Percentiles rank a stretch among this genome's conserved stretches.
phyloP scores from a whole-genome alignment of 75 land plant species.

The Picea sitchensis region DNA sequence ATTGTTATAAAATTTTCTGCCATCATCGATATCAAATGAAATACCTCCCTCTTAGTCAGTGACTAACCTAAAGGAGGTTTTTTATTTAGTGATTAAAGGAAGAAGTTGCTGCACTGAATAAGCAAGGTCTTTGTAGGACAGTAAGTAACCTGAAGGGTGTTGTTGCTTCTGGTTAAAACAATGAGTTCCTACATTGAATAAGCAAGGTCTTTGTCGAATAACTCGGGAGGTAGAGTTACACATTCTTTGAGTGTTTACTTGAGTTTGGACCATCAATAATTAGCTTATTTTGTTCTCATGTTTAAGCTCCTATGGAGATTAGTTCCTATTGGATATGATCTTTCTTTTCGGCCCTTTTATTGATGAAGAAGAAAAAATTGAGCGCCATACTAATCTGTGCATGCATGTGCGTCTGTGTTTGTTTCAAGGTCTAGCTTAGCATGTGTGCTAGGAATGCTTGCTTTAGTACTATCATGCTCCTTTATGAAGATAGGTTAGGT shows the following conservation, averaged over 20 bases:
- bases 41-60: too few species aligned
- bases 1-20: too few species aligned
- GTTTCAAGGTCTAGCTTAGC: background rate
- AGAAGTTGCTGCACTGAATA: too few species aligned
- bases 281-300: background rate
- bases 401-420: background rate
- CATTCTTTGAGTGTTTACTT: background rate
- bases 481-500: background rate
- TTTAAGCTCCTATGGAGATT: background rate
- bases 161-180: background rate
- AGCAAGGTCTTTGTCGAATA: background rate
- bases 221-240: background rate
- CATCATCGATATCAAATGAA: too few species aligned
- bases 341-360: background rate
- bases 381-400: background rate
- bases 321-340: background rate
- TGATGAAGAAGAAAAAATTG: background rate
- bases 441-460: background rate
- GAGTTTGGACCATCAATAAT: background rate
- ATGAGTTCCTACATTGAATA: background rate
- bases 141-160: background rate
- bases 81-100: background rate
- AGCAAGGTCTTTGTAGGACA: background rate
- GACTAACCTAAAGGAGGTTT: too few species aligned
- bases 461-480: background rate